phyloP scores from a whole-genome alignment of 495 filamentous ascomycete genomes.

The Daldinia vernicosa region DNA sequence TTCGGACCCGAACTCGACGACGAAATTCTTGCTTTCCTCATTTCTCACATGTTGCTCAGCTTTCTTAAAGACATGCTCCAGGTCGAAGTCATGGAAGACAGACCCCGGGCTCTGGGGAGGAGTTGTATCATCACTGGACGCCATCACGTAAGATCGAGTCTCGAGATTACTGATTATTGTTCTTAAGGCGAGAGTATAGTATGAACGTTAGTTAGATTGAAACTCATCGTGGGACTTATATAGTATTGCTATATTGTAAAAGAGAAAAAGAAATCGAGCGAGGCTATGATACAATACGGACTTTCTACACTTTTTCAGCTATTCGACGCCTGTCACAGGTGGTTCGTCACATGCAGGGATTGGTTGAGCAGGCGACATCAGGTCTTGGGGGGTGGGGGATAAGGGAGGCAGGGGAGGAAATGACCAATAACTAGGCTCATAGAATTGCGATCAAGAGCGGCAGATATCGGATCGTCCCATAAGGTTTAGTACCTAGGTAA shows the following conservation, averaged over 20 bases:
- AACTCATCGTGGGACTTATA: not conserved
- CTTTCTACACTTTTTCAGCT: constrained; percentile 11
- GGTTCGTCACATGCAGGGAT: constrained; percentile 16
- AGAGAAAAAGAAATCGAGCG: not conserved
- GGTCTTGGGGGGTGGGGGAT: constrained; percentile 39
- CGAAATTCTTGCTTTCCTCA: constrained; percentile 67
- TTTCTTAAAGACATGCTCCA: constrained; percentile 54
- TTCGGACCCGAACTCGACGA: constrained; percentile 74
- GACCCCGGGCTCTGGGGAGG: constrained; percentile 19
- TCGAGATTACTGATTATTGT: constrained; percentile 3
- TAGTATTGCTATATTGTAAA: constrained; percentile 5
- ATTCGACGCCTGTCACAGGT: constrained; percentile 19
- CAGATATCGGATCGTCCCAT: constrained; percentile 29
- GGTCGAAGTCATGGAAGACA: constrained; percentile 66
- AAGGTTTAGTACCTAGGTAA: constrained; percentile 17
- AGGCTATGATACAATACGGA: constrained; percentile 8
- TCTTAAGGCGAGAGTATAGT: not conserved
- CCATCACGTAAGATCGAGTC: constrained; percentile 16
- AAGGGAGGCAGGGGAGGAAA: constrained; percentile 22
- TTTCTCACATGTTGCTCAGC: constrained; percentile 51
- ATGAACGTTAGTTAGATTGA: not conserved
- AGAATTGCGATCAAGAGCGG: not conserved
- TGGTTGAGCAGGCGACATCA: constrained; percentile 42
- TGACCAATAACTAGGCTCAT: not conserved
- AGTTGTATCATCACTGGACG: constrained; percentile 14